Evolutionary conservation across 1,284 basidiomycete genomes (phyloP), one percentile per base, ranked within the genome.

Genomic region (Malassezia arunalokei): DNA sequence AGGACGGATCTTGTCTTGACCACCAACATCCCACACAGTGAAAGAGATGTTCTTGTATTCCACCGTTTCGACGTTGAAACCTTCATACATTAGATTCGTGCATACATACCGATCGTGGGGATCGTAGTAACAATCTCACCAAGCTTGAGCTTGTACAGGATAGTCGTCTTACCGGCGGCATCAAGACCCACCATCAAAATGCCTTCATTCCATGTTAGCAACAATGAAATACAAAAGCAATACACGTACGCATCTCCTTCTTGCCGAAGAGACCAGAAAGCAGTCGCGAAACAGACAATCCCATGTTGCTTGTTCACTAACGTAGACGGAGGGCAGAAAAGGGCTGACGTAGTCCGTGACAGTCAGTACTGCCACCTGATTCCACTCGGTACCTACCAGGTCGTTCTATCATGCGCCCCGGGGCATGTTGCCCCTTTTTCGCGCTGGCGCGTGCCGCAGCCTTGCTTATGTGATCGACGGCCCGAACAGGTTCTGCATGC

Each of bases 41-140:
- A 99, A 99, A 73, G 92, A 94, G 73, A 99, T 91, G 70, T 99
- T 98, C 81, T 96, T 96, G 79, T 98, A 99, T 62, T 91, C 94
- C 62, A 99, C 94, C 9, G 94, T 99, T 78, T 98, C 92, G 67
- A 98, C 92, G 64, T 77, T 77, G 73, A 77, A 77, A 43, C 76
- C 76, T 98, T 55, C 9, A 2, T 29, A 9, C 28, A 38, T 40
- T 43, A 42, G 20, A 17, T 24, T 15, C 37, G 20, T n/a, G n/a
- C 8, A 29, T 37, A 62, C 64, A 52, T 58, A 66, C 64, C 76
- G 77, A 96, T 96, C 74, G 92, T 98, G 59, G 92, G 92, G 76
- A 98, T 98, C 63, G 92, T 98, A 62, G 92, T 98, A 74, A 98
- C 92, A 77, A 95, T 96, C 80, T 98, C 92, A 76, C 92, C 92